A percentile compares a stretch with the other conserved stretches of the same genome.
Evolutionary conservation across 2,329 filamentous ascomycete species (phyloP).

Genomic region (Calonectria pseudoturangicola): DNA sequence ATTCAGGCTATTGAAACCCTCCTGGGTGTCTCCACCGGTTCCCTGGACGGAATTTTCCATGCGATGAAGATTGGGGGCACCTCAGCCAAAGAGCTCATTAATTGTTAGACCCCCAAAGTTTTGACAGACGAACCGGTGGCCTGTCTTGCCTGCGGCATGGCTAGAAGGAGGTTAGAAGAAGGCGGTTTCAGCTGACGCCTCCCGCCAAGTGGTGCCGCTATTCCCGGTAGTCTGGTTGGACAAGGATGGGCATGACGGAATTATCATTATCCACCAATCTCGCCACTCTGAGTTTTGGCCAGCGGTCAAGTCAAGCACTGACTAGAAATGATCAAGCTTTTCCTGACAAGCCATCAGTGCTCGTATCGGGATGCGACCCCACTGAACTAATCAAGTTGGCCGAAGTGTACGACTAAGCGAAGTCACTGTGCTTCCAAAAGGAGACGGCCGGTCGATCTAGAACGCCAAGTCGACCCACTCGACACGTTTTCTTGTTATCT

Average conservation of each 20-base stretch:
- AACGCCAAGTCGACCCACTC: conserved; percentile 4
- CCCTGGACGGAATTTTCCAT: conserved; percentile 5
- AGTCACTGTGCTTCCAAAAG: conserved; percentile 5
- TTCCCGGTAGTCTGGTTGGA: conserved; percentile 18
- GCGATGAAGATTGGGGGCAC: background rate
- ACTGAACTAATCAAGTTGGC: conserved; percentile 21
- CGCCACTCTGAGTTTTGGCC: background rate
- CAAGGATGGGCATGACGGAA: background rate
- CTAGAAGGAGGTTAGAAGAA: background rate
- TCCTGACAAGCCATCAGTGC: background rate
- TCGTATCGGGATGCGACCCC: conserved; percentile 16
- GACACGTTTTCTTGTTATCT: conserved; percentile 13
- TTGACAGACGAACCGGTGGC: background rate
- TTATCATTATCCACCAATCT: conserved; percentile 34
- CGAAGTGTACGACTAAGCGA: conserved; percentile 19
- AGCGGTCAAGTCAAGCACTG: conserved; percentile 24
- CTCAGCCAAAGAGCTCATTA: background rate
- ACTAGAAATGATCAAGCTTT: conserved; percentile 27
- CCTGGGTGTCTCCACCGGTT: background rate
- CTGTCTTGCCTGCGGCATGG: background rate
- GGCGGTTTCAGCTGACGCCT: conserved; percentile 16
- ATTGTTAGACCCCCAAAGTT: background rate
- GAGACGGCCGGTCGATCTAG: conserved; percentile 10
- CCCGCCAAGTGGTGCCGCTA: background rate
- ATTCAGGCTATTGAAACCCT: conserved; percentile 32